Evolutionary conservation across 2,329 filamentous ascomycete species (phyloP).

Genomic region (Penicillium crustosum): DNA sequence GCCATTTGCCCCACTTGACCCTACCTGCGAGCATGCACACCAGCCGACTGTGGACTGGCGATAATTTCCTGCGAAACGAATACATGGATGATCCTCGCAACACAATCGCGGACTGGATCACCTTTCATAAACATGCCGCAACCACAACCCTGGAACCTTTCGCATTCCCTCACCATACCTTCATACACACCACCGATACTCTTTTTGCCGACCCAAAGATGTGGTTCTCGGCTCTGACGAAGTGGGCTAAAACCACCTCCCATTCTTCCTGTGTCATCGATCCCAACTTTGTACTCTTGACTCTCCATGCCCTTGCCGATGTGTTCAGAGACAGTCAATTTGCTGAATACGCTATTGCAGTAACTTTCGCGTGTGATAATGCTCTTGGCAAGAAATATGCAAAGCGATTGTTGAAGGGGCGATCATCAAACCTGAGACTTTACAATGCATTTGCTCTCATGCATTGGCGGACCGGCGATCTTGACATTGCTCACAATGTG

Average conservation of each 20-base stretch:
- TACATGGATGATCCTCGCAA: conserved; percentile 32
- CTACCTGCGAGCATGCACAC: conserved; percentile 22
- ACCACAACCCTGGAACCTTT: conserved; percentile 27
- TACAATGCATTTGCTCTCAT: conserved; percentile 79
- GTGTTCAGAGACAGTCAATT: conserved; percentile 51
- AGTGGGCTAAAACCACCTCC: conserved; percentile 30
- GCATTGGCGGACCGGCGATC: conserved; percentile 61
- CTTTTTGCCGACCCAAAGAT: conserved; percentile 52
- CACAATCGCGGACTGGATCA: conserved; percentile 30
- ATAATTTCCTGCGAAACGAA: conserved; percentile 55
- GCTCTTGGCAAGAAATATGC: conserved; percentile 65
- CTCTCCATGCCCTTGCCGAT: conserved; percentile 59
- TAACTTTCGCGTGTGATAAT: conserved; percentile 60
- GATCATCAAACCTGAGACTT: conserved; percentile 62
- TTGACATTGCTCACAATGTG: conserved; percentile 61
- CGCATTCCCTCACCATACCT: conserved; percentile 39
- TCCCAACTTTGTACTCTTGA: conserved; percentile 51
- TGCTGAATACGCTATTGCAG: conserved; percentile 68
- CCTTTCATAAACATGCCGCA: conserved; percentile 1
- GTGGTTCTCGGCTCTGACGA: conserved; percentile 48
- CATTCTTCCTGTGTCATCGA: conserved; percentile 38
- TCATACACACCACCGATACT: conserved; percentile 50
- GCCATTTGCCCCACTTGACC: conserved; percentile 59
- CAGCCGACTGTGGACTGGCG: conserved; percentile 46
- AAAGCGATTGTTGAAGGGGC: conserved; percentile 69